These are phyloP conservation scores for Geranium incanum DNA, from an alignment of 441 rosid species.

Conservation along the genomic window DNA sequence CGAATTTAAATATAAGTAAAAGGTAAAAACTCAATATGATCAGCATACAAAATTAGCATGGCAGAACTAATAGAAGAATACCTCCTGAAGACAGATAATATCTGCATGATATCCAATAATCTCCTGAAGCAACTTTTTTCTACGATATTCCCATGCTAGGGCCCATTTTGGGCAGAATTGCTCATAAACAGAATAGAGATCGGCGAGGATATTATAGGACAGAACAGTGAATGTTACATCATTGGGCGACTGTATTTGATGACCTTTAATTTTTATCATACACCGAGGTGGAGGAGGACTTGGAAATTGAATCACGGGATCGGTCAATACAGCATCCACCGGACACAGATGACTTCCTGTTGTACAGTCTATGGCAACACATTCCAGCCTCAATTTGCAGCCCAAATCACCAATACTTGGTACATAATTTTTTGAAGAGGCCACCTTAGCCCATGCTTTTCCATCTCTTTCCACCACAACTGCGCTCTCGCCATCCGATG, in stretches of 20 bases:
- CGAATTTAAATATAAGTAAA: neutral
- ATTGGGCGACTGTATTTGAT: constrained; percentile 23
- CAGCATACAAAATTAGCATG: neutral
- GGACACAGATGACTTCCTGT: constrained; percentile 27
- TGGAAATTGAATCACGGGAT: constrained; percentile 40
- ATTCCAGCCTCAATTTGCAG: constrained; percentile 37
- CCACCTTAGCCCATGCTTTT: constrained; percentile 37
- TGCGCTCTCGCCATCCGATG: constrained; percentile 25
- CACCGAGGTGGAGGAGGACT: constrained; percentile 36
- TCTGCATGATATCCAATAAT: constrained; percentile 40
- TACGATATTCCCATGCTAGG: constrained; percentile 45
- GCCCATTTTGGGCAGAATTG: constrained; percentile 48
- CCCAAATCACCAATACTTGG: constrained; percentile 40
- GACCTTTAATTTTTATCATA: constrained; percentile 31
- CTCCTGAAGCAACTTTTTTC: constrained; percentile 39
- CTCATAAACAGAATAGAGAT: constrained; percentile 29
- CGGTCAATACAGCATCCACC: constrained; percentile 22
- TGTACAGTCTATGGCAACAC: constrained; percentile 33
- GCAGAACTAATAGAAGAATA: constrained; percentile 13
- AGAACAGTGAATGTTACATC: constrained; percentile 39
- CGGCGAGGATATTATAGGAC: constrained; percentile 45
- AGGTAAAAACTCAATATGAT: neutral
- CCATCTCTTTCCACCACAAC: constrained; percentile 23
- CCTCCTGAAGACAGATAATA: constrained; percentile 54
- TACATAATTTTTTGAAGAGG: constrained; percentile 40